Conservation (phyloP, 768 basidiomycete species). For the Leccinum barrowsii region DNA sequence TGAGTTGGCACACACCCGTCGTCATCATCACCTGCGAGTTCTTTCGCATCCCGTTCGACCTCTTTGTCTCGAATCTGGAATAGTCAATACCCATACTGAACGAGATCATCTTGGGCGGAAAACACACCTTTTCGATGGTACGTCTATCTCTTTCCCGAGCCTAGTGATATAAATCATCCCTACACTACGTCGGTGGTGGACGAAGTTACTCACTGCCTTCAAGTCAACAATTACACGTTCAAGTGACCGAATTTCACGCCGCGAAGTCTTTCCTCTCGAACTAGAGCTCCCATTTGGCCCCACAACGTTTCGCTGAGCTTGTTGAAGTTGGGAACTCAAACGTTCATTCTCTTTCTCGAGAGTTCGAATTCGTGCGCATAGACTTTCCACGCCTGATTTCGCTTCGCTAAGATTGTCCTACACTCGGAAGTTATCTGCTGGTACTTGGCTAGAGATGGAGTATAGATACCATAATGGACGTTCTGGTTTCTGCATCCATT, state of each 20-base stretch:
- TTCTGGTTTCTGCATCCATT: background rate
- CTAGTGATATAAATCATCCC: constrained; percentile 1
- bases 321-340: constrained; percentile 6
- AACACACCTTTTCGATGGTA: constrained; percentile 14
- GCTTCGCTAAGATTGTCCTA: constrained; percentile 3
- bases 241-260: constrained; percentile 9
- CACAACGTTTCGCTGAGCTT: background rate
- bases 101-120: background rate
- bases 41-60: constrained; percentile 12
- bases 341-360: constrained; percentile 8
- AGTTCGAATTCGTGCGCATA: constrained; percentile 7
- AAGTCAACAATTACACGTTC: constrained; percentile 4
- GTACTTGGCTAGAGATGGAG: background rate
- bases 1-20: background rate
- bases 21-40: constrained; percentile 2
- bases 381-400: constrained; percentile 7
- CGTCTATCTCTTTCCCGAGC: constrained; percentile 11
- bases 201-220: constrained; percentile 2
- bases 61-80: constrained; percentile 16
- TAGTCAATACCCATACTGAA: background rate
- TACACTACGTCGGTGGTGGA: background rate
- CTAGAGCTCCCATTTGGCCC: background rate
- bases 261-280: background rate
- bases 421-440: background rate
- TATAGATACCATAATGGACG: constrained; percentile 9